Percentiles rank a stretch among this genome's conserved stretches.
phyloP scores from a whole-genome alignment of 2,329 filamentous ascomycete genomes.

The Penicillium sp. region DNA sequence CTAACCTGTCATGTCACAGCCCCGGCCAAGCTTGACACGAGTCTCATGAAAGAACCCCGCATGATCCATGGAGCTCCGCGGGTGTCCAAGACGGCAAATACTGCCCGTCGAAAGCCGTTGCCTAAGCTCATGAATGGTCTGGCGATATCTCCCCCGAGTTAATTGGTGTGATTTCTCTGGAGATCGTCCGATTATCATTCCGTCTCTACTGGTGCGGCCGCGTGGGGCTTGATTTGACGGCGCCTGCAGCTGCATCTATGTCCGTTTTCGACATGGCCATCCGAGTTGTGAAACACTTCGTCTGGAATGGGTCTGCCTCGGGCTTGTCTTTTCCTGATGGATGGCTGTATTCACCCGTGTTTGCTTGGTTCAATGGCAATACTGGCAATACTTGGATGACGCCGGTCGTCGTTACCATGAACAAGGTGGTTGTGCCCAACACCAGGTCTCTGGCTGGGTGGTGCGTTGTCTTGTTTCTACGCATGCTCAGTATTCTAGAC shows the following conservation, averaged over 20 bases:
- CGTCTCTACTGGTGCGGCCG: conserved; percentile 10
- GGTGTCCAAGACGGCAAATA: conserved; percentile 55
- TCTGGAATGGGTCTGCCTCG: not conserved
- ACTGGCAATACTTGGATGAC: conserved; percentile 10
- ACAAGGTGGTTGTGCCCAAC: conserved; percentile 11
- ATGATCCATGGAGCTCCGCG: conserved; percentile 86
- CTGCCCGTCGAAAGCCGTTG: conserved; percentile 50
- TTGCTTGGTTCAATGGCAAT: conserved; percentile 7
- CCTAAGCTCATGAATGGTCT: conserved; percentile 52
- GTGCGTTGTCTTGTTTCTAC: not conserved
- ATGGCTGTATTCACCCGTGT: conserved; percentile 1
- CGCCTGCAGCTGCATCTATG: not conserved
- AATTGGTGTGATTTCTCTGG: conserved; percentile 28
- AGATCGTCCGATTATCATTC: conserved; percentile 20
- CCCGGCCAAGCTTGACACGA: conserved; percentile 82
- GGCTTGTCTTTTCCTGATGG: conserved; percentile 12
- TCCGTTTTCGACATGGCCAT: not conserved
- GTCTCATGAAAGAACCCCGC: conserved; percentile 89
- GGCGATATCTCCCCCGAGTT: conserved; percentile 43
- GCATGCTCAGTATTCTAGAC: not conserved
- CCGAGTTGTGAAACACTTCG: conserved; percentile 12
- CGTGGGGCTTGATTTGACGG: conserved; percentile 9
- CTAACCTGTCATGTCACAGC: conserved; percentile 60
- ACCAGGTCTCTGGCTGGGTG: conserved; percentile 26
- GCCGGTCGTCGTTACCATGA: conserved; percentile 9